Percentiles rank a stretch among this genome's conserved stretches.
phyloP scores from a whole-genome alignment of 352 stramenopile genomes.

The Globisporangium sylvaticum region DNA sequence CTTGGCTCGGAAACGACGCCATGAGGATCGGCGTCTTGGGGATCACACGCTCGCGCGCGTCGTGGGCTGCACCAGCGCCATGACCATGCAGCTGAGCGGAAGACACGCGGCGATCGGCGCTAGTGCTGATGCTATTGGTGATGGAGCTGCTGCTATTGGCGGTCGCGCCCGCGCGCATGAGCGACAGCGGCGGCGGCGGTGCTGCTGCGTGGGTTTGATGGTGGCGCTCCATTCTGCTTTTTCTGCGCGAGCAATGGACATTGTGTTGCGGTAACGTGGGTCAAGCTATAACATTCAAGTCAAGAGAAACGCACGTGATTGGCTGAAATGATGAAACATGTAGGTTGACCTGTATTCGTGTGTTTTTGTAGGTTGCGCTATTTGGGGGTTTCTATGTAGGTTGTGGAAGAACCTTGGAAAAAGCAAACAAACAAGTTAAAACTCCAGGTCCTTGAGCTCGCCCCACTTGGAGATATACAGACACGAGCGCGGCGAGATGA shows the following conservation, averaged over 20 bases:
- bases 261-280: no score
- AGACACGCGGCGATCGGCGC: background rate
- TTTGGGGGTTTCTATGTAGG: constrained; percentile 1
- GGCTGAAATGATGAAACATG: background rate
- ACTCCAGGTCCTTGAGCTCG: constrained; percentile 84
- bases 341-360: background rate
- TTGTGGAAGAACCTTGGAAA: background rate
- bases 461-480: constrained; percentile 91
- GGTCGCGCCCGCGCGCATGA: background rate
- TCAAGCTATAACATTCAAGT: no score
- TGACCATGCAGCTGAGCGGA: background rate
- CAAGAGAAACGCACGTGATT: background rate
- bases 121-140: background rate
- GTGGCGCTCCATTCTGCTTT: background rate
- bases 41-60: background rate
- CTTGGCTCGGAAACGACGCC: constrained; percentile 8
- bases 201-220: background rate
- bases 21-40: constrained; percentile 9
- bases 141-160: background rate
- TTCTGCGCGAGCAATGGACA: background rate
- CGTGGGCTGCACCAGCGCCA: background rate
- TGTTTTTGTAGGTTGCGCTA: background rate
- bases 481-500: constrained; percentile 89
- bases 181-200: constrained; percentile 1
- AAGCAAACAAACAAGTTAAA: constrained; percentile 29